These are phyloP conservation scores for Biscogniauxia marginata DNA, from an alignment of 2,329 filamentous ascomycete genomes.

Conservation along the genomic window DNA sequence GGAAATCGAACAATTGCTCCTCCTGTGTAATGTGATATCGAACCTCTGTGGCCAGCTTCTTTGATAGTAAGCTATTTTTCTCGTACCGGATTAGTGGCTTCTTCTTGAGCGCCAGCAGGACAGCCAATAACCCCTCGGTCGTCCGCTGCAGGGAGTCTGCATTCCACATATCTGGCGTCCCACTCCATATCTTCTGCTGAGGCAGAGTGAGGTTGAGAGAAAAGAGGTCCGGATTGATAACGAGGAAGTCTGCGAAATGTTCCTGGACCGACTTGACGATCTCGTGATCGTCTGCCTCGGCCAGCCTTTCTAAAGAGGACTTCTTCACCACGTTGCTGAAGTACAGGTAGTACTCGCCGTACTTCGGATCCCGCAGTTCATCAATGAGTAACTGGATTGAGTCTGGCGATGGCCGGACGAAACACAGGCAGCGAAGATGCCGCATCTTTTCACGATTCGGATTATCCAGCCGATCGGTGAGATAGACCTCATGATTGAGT, in stretches of 20 bases:
- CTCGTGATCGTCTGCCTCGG: constrained; percentile 96
- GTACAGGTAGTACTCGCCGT: constrained; percentile 95
- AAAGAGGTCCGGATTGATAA: constrained; percentile 92
- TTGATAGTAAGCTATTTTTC: constrained; percentile 84
- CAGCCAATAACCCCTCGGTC: constrained; percentile 81
- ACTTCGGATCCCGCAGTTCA: constrained; percentile 92
- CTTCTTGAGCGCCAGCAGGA: constrained; percentile 90
- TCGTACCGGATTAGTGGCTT: constrained; percentile 92
- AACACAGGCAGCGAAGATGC: constrained; percentile 89
- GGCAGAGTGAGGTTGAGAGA: constrained; percentile 73
- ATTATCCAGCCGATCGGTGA: constrained; percentile 95
- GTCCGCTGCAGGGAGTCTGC: constrained; percentile 81
- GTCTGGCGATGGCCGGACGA: constrained; percentile 86
- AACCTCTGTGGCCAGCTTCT: constrained; percentile 90
- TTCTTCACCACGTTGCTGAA: constrained; percentile 99
- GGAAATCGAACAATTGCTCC: constrained; percentile 93
- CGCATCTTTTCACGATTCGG: constrained; percentile 93
- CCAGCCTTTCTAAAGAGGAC: constrained; percentile 87
- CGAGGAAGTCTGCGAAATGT: constrained; percentile 93
- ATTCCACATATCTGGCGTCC: constrained; percentile 85
- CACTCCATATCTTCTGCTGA: constrained; percentile 75
- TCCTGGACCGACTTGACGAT: constrained; percentile 93
- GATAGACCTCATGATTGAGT: constrained; percentile 94
- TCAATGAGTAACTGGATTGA: constrained; percentile 94
- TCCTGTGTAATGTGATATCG: constrained; percentile 93